phyloP scores from a whole-genome alignment of 495 filamentous ascomycete species.

The Sordaria brevicollis region DNA sequence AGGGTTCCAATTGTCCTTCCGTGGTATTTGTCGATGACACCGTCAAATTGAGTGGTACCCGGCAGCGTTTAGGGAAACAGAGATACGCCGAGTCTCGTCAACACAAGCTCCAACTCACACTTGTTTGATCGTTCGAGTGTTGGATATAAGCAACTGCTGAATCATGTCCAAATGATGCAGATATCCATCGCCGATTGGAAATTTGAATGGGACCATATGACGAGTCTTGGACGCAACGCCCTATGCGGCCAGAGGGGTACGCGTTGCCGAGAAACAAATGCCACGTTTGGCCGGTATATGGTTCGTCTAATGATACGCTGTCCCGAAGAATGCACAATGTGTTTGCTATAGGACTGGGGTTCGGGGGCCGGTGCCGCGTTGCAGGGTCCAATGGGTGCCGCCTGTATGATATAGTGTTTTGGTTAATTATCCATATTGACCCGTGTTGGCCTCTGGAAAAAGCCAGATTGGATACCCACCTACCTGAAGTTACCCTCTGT shows the following conservation, averaged over 20 bases:
- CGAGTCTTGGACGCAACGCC: not conserved
- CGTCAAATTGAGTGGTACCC: not conserved
- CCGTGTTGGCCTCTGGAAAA: not conserved
- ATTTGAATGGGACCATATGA: not conserved
- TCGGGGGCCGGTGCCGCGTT: not conserved
- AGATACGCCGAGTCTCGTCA: not conserved
- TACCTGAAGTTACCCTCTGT: not conserved
- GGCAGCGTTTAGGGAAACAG: accelerated
- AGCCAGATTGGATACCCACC: conserved; percentile 5
- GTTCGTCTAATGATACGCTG: conserved; percentile 1
- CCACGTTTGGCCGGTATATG: not conserved
- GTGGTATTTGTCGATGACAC: not conserved
- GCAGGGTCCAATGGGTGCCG: not conserved
- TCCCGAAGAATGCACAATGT: not conserved
- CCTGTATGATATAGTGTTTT: conserved; percentile 1
- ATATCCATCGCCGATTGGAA: not conserved
- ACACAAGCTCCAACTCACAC: not conserved
- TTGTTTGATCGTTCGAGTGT: not conserved
- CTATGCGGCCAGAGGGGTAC: not conserved
- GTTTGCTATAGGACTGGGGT: not conserved
- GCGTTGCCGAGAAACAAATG: not conserved
- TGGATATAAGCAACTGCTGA: not conserved
- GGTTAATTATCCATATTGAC: conserved; percentile 11
- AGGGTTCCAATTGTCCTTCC: not conserved
- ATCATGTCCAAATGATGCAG: not conserved